These are phyloP conservation scores for Neofusicoccum ribis DNA, from an alignment of 2,329 filamentous ascomycete species.

Conservation along the genomic window DNA sequence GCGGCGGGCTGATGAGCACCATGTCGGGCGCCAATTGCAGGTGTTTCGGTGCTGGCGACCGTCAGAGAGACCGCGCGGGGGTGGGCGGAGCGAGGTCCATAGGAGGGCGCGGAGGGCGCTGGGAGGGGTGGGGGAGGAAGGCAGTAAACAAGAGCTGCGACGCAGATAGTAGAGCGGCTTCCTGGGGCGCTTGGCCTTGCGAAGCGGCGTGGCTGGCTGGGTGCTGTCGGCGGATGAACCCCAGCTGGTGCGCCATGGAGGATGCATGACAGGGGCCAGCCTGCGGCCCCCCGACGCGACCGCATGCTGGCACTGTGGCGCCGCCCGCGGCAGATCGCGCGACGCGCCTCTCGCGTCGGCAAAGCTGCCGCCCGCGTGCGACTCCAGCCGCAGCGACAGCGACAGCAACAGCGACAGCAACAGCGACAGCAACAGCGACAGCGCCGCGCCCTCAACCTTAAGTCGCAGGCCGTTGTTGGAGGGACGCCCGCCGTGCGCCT, in stretches of 20 bases:
- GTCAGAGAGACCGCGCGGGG: conserved; percentile 16
- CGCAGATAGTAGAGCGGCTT: conserved; percentile 10
- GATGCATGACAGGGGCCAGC: background rate
- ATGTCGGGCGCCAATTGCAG: conserved; percentile 53
- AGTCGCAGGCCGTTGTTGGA: background rate
- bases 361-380: conserved; percentile 22
- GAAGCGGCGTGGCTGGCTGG: conserved; percentile 12
- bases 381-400: conserved; percentile 23
- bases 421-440: conserved; percentile 20
- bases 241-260: conserved; percentile 8
- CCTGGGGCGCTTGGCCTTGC: background rate
- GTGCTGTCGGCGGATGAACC: conserved; percentile 14
- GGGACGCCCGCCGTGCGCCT: background rate
- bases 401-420: conserved; percentile 20
- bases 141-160: conserved; percentile 13
- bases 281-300: background rate
- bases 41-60: conserved; percentile 11
- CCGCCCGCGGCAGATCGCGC: conserved; percentile 9
- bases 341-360: conserved; percentile 8
- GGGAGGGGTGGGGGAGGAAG: conserved; percentile 12
- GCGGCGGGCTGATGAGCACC: conserved; percentile 78
- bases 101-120: conserved; percentile 14
- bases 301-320: conserved; percentile 9
- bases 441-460: conserved; percentile 14
- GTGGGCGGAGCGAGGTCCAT: conserved; percentile 3